These are phyloP conservation scores for Trametes punicea DNA, from an alignment of 768 basidiomycete species.

Conservation along the genomic window DNA sequence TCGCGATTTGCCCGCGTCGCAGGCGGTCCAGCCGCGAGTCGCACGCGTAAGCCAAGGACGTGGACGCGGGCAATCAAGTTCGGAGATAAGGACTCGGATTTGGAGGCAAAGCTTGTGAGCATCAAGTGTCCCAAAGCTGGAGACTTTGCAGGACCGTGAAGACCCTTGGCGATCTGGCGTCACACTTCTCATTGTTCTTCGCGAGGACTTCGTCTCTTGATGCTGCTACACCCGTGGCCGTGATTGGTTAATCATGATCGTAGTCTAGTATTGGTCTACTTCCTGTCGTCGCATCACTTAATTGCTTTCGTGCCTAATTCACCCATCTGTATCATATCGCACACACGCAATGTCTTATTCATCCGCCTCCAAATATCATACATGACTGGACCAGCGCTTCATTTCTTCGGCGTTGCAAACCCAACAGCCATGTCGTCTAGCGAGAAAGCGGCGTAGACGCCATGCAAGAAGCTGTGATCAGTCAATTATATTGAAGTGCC, in stretches of 20 bases:
- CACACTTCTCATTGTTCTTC: not conserved
- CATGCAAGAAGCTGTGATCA: not conserved
- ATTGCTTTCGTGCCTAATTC: not conserved
- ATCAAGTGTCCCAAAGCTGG: constrained; percentile 32
- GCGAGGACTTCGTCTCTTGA: no score
- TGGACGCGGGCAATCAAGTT: constrained; percentile 42
- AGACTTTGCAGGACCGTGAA: constrained; percentile 2
- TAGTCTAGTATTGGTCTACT: not conserved
- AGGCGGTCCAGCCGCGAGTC: constrained; percentile 4
- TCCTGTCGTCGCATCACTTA: not conserved
- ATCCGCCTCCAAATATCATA: not conserved
- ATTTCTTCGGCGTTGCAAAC: not conserved
- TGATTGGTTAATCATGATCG: no score
- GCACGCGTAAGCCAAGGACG: constrained; percentile 26
- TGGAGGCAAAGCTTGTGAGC: constrained; percentile 40
- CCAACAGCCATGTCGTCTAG: constrained; percentile 3
- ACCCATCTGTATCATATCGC: not conserved
- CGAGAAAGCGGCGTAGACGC: not conserved
- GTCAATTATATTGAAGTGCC: not conserved
- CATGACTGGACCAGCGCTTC: not conserved
- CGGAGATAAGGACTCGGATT: constrained; percentile 51
- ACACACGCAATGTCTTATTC: not conserved
- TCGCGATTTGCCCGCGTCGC: constrained; percentile 9
- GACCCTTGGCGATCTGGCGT: not conserved
- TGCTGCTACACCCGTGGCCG: no score